phyloP scores from a whole-genome alignment of 2,329 filamentous ascomycete species.

The Fusarium dlaminii region DNA sequence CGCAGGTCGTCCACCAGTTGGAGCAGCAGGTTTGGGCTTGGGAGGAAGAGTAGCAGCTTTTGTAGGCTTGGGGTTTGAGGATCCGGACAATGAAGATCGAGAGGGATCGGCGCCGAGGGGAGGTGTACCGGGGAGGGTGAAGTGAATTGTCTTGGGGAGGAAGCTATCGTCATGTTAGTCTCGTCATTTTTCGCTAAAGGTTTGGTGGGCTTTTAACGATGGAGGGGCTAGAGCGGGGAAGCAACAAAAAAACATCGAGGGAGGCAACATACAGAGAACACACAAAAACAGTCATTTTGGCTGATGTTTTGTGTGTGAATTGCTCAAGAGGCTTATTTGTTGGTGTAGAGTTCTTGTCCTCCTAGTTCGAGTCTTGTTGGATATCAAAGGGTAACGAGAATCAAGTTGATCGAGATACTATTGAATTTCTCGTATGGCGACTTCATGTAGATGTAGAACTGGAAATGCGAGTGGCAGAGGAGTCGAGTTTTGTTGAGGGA shows the following conservation, averaged over 20 bases:
- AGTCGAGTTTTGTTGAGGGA: conserved; percentile 32
- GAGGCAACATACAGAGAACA: conserved; percentile 51
- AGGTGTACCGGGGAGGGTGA: conserved; percentile 71
- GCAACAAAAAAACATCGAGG: neutral
- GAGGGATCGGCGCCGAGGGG: conserved; percentile 48
- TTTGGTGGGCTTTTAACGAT: conserved; percentile 9
- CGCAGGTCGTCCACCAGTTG: conserved; percentile 37
- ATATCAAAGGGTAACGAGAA: conserved; percentile 1
- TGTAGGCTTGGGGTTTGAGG: conserved; percentile 30
- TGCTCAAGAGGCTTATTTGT: conserved; percentile 9
- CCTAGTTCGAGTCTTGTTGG: neutral
- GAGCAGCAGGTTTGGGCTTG: neutral
- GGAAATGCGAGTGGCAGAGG: neutral
- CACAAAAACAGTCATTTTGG: conserved; percentile 54
- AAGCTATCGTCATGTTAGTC: conserved; percentile 66
- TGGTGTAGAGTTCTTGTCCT: neutral
- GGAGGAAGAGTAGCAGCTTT: neutral
- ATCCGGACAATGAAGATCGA: conserved; percentile 43
- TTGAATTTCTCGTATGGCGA: conserved; percentile 38
- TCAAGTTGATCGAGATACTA: conserved; percentile 13
- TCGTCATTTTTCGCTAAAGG: conserved; percentile 7
- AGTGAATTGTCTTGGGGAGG: conserved; percentile 91
- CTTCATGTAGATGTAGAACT: conserved; percentile 37
- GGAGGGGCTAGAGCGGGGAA: conserved; percentile 27
- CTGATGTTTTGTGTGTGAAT: conserved; percentile 13